Percentiles rank a stretch among this genome's conserved stretches.
phyloP scores from a whole-genome alignment of 306 rosid genomes.

The Begonia fuchsioides region DNA sequence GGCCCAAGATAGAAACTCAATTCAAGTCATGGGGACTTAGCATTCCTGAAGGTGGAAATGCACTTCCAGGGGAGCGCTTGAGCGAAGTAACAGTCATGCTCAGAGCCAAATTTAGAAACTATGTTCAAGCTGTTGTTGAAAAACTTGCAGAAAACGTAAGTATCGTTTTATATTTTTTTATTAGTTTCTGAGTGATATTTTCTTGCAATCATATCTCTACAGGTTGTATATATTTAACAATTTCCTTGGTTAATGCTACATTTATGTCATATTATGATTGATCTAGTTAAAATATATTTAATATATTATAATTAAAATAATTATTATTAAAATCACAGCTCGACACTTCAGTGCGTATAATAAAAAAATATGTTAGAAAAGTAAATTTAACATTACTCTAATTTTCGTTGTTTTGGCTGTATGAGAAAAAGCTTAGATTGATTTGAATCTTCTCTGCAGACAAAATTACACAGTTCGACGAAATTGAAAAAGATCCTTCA shows the following conservation, averaged over 20 bases:
- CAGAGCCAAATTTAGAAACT: slow-evolving; percentile 86
- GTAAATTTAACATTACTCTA: too few relatives aligned
- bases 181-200: too few relatives aligned
- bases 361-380: too few relatives aligned
- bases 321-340: too few relatives aligned
- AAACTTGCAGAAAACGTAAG: slow-evolving; percentile 82
- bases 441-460: slow-evolving; percentile 26
- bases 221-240: too few relatives aligned
- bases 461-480: slow-evolving; percentile 73
- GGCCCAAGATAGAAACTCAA: slow-evolving; percentile 79
- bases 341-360: too few relatives aligned
- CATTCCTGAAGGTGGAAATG: slow-evolving; percentile 72
- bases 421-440: not conserved
- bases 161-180: not conserved
- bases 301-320: too few relatives aligned
- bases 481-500: slow-evolving; percentile 87
- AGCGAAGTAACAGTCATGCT: slow-evolving; percentile 98
- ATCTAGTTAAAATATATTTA: too few relatives aligned
- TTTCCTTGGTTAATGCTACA: too few relatives aligned
- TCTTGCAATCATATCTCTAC: too few relatives aligned
- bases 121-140: slow-evolving; percentile 80
- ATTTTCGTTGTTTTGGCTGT: too few relatives aligned
- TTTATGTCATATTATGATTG: too few relatives aligned
- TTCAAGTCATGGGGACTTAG: slow-evolving; percentile 91
- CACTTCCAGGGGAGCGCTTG: slow-evolving; percentile 85